Evolutionary conservation across 2,329 filamentous ascomycete species (phyloP), one percentile per base, ranked within the genome.

Genomic region (Fusarium coffeatum): DNA sequence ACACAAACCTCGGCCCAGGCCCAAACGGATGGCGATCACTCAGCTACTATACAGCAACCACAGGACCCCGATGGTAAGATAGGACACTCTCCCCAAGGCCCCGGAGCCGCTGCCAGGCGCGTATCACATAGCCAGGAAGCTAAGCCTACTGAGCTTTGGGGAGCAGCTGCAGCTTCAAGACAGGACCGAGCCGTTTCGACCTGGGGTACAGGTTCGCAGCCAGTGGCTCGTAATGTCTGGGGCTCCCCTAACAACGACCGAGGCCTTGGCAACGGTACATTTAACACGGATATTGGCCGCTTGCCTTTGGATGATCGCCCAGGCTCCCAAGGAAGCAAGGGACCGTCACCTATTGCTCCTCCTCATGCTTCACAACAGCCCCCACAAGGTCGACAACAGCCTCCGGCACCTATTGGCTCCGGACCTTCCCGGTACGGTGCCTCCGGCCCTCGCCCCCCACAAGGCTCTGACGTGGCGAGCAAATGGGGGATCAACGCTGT

Each of bases 251-350:
- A 88, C 57, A 90, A 87, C 72, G 89, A 92, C 70, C 86, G 89
- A 56, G 89, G 88, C 13, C 88, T 94, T 22, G 92, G 92, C 6
- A 94, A 94, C 77, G 92, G 92, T 45, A 93, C 91, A 1, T 94
- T 94, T 74, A 89, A 87, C 59, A 84, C 88, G 15, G 88, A 89
- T 70, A 83, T 91, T 54, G 85, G 84, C 28, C 82, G 83, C 46
- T 77, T 84, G 4, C 62, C 70, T 40, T 28, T 68, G 20, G 80
- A 86, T 15, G 81, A 82, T 55, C 54, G 66, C 23, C 78, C 83
- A 13, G 61, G 70, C 12, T 50, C 78, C 72, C 59, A 79, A 75
- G 72, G 79, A 25, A 69, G 75, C 16, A 72, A 79, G 49, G 80
- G 82, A 13, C 86, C 86, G 3, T 80, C 84, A 1, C 87, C 83